Percentiles rank a stretch among this genome's conserved stretches.
Evolutionary conservation across 768 basidiomycete genomes (phyloP).

Genomic region (Cubamyces sp.): DNA sequence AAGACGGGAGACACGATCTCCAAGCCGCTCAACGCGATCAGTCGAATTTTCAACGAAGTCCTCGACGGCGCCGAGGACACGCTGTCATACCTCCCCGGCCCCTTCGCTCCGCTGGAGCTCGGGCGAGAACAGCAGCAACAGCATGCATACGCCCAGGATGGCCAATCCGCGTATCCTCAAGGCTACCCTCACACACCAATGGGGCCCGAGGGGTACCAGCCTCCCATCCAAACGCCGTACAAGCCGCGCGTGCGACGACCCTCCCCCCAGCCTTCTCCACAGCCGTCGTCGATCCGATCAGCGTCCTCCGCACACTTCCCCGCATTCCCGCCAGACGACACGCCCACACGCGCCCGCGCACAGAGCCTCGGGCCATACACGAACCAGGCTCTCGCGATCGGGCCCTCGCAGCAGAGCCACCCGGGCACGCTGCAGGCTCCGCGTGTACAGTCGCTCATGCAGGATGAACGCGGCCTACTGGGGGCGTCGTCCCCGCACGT

Average conservation of each 20-base stretch:
- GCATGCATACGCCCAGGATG: conserved; percentile 31
- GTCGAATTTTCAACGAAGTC: conserved; percentile 86
- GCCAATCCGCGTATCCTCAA: conserved; percentile 34
- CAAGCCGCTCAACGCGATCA: conserved; percentile 87
- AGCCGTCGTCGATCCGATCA: conserved; percentile 28
- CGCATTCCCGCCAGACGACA: conserved; percentile 47
- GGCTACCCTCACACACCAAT: conserved; percentile 45
- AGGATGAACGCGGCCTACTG: conserved; percentile 38
- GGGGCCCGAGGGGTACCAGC: conserved; percentile 31
- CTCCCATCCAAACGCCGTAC: conserved; percentile 63
- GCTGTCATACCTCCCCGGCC: conserved; percentile 65
- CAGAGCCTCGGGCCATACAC: conserved; percentile 44
- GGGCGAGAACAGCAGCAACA: conserved; percentile 53
- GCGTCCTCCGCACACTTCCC: conserved; percentile 38
- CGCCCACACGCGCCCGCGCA: conserved; percentile 47
- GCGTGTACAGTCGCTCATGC: conserved; percentile 43
- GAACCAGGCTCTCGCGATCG: conserved; percentile 52
- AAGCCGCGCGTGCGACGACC: conserved; percentile 67
- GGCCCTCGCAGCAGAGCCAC: conserved; percentile 49
- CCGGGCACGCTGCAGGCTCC: conserved; percentile 30
- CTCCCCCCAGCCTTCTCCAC: conserved; percentile 23
- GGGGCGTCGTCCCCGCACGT: conserved; percentile 42
- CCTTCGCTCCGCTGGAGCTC: conserved; percentile 70
- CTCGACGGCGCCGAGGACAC: conserved; percentile 73
- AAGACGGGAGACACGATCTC: conserved; percentile 91